Evolutionary conservation across 768 basidiomycete species (phyloP).

Genomic region (Lactarius deliciosus): DNA sequence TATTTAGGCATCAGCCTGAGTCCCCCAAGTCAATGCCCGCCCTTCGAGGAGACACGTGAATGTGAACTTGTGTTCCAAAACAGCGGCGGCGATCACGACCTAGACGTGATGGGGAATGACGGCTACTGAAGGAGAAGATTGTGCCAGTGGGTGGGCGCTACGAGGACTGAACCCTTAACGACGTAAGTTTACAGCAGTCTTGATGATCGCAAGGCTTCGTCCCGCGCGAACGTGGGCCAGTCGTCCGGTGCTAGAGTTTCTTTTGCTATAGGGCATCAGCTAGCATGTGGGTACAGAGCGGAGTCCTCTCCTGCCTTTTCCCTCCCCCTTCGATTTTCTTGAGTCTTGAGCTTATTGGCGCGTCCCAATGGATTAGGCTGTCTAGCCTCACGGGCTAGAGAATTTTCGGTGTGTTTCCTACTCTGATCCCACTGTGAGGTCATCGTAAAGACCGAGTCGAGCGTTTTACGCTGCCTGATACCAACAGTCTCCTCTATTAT

Average conservation of each 20-base stretch:
- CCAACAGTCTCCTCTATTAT: background rate
- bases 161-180: background rate
- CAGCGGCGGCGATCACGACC: slow-evolving; percentile 1
- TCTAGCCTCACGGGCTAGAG: background rate
- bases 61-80: background rate
- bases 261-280: background rate
- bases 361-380: background rate
- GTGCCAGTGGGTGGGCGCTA: slow-evolving; percentile 1
- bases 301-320: background rate
- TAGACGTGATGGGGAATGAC: slow-evolving; percentile 1
- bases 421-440: background rate
- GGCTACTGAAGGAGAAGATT: background rate
- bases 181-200: background rate
- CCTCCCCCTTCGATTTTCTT: background rate
- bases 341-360: background rate
- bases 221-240: background rate
- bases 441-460: background rate
- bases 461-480: background rate
- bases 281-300: background rate
- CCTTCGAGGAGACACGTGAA: background rate
- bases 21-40: background rate
- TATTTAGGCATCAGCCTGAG: background rate
- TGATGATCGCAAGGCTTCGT: background rate
- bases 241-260: background rate
- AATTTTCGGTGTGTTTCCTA: background rate